Conservation (phyloP, 1,284 basidiomycete species). For the Puccinia hordei region DNA sequence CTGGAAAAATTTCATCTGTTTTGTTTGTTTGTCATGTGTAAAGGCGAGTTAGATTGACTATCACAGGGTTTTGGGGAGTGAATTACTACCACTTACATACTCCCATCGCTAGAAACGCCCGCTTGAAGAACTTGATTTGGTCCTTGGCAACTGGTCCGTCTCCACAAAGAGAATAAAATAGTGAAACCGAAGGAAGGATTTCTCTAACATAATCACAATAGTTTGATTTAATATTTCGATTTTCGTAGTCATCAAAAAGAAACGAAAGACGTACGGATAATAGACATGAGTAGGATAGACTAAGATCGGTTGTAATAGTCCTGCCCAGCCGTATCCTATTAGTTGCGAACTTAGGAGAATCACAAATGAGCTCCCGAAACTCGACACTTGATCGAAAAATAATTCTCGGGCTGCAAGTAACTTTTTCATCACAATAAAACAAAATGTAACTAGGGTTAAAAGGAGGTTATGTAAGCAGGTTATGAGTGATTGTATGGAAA, state of each 20-base stretch:
- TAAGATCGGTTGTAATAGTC: constrained; percentile 44
- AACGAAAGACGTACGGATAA: constrained; percentile 40
- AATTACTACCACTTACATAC: constrained; percentile 14
- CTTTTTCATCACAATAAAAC: background rate
- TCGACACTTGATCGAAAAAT: constrained; percentile 35
- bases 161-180: constrained; percentile 46
- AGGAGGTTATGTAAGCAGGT: too few relatives aligned
- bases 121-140: constrained; percentile 46
- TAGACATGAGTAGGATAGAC: constrained; percentile 48
- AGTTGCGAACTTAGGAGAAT: constrained; percentile 49
- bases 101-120: constrained; percentile 45
- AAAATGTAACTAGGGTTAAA: background rate
- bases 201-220: constrained; percentile 22
- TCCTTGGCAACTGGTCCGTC: constrained; percentile 19
- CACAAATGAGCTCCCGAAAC: constrained; percentile 10
- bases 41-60: too few relatives aligned
- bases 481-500: too few relatives aligned
- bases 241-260: background rate
- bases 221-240: too few relatives aligned
- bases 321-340: constrained; percentile 51
- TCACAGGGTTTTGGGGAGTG: too few relatives aligned
- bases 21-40: background rate
- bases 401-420: constrained; percentile 45
- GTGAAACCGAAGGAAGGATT: constrained; percentile 43
- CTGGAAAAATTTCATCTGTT: constrained; percentile 48